Percentiles rank a stretch among this genome's conserved stretches.
Conservation (phyloP, 1,284 basidiomycete species). For the Athelia psychrophila region DNA sequence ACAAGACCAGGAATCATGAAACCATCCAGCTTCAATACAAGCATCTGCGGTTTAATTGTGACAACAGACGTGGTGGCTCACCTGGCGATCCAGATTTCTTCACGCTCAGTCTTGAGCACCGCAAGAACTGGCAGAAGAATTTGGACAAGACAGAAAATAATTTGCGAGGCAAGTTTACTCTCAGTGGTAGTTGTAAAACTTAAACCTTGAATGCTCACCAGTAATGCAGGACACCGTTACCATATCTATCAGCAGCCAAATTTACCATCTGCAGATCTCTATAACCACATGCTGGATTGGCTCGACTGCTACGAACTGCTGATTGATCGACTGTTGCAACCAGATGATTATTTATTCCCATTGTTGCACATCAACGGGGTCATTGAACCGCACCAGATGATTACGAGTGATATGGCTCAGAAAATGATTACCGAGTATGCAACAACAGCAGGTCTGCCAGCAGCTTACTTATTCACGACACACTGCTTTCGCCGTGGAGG, state of each 20-base stretch:
- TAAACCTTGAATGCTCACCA: not conserved
- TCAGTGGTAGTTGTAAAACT: not conserved
- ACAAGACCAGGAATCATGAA: constrained; percentile 23
- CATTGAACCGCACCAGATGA: constrained; percentile 13
- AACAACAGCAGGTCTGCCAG: constrained; percentile 15
- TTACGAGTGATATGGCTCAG: constrained; percentile 26
- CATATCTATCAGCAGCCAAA: constrained; percentile 14
- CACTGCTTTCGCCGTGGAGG: constrained; percentile 33
- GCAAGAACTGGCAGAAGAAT: constrained; percentile 27
- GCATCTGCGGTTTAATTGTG: constrained; percentile 14
- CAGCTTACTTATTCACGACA: constrained; percentile 22
- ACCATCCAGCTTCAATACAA: constrained; percentile 16
- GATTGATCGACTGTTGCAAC: constrained; percentile 15
- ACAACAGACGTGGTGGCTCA: constrained; percentile 13
- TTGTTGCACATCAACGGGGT: constrained; percentile 23
- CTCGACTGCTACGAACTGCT: constrained; percentile 16
- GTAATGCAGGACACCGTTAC: not conserved
- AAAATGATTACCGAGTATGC: constrained; percentile 22
- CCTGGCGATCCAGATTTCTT: constrained; percentile 17
- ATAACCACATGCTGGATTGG: constrained; percentile 25
- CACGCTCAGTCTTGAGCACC: too few relatives aligned
- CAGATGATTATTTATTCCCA: constrained; percentile 33
- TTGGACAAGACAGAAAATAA: constrained; percentile 20
- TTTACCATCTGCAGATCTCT: constrained; percentile 21
- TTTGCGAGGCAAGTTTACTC: constrained; percentile 9